These are phyloP conservation scores for Crithidia mellificae DNA, from an alignment of 208 protist genomes.

Conservation along the genomic window DNA sequence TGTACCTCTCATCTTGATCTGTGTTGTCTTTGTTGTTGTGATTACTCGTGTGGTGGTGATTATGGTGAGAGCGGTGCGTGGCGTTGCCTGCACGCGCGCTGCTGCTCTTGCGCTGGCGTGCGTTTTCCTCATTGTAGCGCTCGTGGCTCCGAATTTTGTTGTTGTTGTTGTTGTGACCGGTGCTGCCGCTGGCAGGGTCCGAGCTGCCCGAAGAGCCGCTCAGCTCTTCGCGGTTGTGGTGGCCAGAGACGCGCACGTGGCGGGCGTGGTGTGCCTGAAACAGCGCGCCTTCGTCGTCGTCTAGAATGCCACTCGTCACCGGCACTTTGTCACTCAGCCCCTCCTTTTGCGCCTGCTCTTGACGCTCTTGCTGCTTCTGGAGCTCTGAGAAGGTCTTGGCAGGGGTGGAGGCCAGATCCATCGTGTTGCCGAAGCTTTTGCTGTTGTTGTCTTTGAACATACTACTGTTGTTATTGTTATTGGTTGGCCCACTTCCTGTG, in stretches of 20 bases:
- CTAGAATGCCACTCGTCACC: neutral
- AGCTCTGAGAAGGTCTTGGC: neutral
- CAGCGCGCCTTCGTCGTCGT: constrained; percentile 5
- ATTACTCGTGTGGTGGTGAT: neutral
- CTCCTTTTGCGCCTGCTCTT: too few species aligned
- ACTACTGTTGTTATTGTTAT: too few species aligned
- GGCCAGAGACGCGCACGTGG: neutral
- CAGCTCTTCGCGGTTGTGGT: neutral
- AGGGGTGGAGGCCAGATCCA: neutral
- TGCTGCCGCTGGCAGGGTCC: neutral
- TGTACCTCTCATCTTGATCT: neutral
- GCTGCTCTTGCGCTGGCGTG: neutral
- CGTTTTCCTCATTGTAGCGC: too few species aligned
- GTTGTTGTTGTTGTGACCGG: neutral
- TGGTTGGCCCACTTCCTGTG: neutral
- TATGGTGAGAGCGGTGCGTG: neutral
- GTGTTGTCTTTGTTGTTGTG: neutral
- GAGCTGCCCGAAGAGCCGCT: neutral
- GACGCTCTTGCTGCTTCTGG: neutral
- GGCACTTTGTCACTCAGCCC: neutral
- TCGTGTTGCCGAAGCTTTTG: neutral
- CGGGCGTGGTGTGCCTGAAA: neutral
- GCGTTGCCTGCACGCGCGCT: neutral
- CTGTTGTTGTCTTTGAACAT: neutral
- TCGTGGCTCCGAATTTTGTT: neutral